These are phyloP conservation scores for Aspergillus pseudotamarii DNA, from an alignment of 2,329 filamentous ascomycete species.

Conservation along the genomic window DNA sequence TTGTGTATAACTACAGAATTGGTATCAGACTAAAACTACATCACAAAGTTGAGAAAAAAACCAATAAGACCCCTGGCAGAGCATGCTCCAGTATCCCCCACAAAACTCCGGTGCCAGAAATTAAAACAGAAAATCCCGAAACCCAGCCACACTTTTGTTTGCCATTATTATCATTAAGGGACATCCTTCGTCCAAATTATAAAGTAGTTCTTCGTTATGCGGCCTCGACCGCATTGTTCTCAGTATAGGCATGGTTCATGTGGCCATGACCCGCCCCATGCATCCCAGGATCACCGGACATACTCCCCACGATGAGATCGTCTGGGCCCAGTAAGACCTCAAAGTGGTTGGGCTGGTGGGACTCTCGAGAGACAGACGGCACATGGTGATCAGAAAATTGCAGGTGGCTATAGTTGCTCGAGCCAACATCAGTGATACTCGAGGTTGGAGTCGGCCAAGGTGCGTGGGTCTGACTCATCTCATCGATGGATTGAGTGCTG, in stretches of 20 bases:
- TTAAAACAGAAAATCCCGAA: not conserved
- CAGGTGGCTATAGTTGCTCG: slow-evolving; percentile 36
- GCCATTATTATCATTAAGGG: slow-evolving; percentile 11
- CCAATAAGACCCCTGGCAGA: not conserved
- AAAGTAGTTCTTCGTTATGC: slow-evolving; percentile 22
- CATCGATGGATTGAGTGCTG: slow-evolving; percentile 37
- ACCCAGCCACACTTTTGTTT: slow-evolving; percentile 9
- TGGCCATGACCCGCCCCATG: slow-evolving; percentile 39
- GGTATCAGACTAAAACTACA: not conserved
- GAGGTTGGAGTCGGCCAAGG: slow-evolving; percentile 35
- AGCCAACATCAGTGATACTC: slow-evolving; percentile 34
- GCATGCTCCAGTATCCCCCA: not conserved
- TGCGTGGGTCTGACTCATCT: slow-evolving; percentile 34
- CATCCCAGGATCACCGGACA: slow-evolving; percentile 36
- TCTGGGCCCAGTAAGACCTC: slow-evolving; percentile 38
- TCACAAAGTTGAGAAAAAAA: not conserved
- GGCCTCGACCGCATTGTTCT: slow-evolving; percentile 35
- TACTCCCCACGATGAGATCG: slow-evolving; percentile 40
- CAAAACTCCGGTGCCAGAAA: slow-evolving; percentile 1
- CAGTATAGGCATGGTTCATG: slow-evolving; percentile 32
- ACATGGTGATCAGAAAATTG: slow-evolving; percentile 36
- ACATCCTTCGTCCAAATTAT: not conserved
- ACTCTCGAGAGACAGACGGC: slow-evolving; percentile 33
- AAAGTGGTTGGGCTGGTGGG: slow-evolving; percentile 35
- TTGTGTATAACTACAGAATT: not conserved